Conservation (phyloP, 2,329 filamentous ascomycete genomes). For the Paracoccidioides lutzii region DNA sequence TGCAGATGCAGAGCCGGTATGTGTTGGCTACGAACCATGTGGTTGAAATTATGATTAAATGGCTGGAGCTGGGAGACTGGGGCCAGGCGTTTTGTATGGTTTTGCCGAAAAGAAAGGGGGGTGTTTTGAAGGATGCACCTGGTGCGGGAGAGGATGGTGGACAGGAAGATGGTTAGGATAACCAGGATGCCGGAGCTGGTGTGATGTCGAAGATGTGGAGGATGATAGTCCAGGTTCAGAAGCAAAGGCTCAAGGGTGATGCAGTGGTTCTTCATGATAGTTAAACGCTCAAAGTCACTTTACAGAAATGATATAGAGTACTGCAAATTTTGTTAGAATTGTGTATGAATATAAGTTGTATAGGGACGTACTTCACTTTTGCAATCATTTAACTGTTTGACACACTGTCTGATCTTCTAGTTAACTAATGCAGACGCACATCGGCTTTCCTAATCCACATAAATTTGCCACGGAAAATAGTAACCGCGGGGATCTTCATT, state of each 20-base stretch:
- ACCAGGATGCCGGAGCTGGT: not conserved
- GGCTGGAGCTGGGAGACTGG: conserved; percentile 87
- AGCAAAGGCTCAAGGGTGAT: not conserved
- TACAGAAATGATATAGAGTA: not conserved
- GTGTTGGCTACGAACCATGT: conserved; percentile 93
- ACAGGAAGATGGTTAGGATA: conserved; percentile 3
- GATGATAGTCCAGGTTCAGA: not conserved
- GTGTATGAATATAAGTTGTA: too few species aligned
- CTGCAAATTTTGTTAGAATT: not conserved
- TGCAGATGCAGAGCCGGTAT: conserved; percentile 75
- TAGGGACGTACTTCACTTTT: too few species aligned
- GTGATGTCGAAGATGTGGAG: not conserved
- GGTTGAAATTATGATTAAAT: conserved; percentile 88
- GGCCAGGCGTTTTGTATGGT: conserved; percentile 75
- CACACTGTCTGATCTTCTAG: too few species aligned
- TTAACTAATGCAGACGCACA: not conserved
- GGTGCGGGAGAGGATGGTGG: not conserved
- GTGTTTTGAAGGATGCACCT: conserved; percentile 6
- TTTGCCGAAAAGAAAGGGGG: conserved; percentile 70
- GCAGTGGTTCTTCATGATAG: not conserved
- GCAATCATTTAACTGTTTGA: too few species aligned
- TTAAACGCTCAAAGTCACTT: not conserved
- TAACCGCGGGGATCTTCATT: not conserved
- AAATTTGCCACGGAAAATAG: not conserved
- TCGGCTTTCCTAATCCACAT: not conserved